Conservation (phyloP, 2,329 filamentous ascomycete species). For the Exophiala phaeomuriformis region DNA sequence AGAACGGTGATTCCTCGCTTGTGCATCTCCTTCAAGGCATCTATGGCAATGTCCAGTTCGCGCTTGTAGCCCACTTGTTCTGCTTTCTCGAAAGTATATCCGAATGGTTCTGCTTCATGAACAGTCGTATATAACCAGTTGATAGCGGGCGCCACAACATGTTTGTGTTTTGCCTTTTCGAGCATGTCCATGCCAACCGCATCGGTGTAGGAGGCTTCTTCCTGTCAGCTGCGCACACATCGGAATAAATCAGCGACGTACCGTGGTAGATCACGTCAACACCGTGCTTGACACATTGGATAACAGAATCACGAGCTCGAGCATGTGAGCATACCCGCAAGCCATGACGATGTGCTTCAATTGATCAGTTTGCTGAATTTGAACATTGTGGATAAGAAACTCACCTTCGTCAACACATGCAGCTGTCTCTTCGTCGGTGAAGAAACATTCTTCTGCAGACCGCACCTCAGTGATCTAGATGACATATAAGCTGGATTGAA, state of each 20-base stretch:
- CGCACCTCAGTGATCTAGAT: slow-evolving; percentile 29
- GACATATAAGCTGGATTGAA: not conserved
- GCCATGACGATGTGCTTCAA: slow-evolving; percentile 31
- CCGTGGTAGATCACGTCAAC: slow-evolving; percentile 45
- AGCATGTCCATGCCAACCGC: slow-evolving; percentile 33
- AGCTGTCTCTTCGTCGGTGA: slow-evolving; percentile 41
- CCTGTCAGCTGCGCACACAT: too few species aligned
- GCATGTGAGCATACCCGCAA: slow-evolving; percentile 41
- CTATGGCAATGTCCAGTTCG: slow-evolving; percentile 37
- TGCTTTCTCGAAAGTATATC: slow-evolving; percentile 38
- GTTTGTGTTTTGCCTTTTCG: slow-evolving; percentile 35
- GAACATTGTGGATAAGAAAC: too few species aligned
- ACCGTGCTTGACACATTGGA: slow-evolving; percentile 39
- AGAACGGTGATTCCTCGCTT: slow-evolving; percentile 38
- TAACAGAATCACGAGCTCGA: slow-evolving; percentile 40
- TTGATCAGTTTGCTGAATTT: too few species aligned
- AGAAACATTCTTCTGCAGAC: slow-evolving; percentile 43
- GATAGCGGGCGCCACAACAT: slow-evolving; percentile 39
- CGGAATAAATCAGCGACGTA: too few species aligned
- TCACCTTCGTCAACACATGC: slow-evolving; percentile 41
- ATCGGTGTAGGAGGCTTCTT: slow-evolving; percentile 36
- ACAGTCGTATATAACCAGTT: slow-evolving; percentile 40
- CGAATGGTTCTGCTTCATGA: slow-evolving; percentile 36
- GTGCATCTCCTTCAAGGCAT: slow-evolving; percentile 41
- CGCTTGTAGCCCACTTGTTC: slow-evolving; percentile 41